Evolutionary conservation across 495 filamentous ascomycete species (phyloP), one percentile per base, ranked within the genome.

Genomic region (Aspergillus saccharolyticus): DNA sequence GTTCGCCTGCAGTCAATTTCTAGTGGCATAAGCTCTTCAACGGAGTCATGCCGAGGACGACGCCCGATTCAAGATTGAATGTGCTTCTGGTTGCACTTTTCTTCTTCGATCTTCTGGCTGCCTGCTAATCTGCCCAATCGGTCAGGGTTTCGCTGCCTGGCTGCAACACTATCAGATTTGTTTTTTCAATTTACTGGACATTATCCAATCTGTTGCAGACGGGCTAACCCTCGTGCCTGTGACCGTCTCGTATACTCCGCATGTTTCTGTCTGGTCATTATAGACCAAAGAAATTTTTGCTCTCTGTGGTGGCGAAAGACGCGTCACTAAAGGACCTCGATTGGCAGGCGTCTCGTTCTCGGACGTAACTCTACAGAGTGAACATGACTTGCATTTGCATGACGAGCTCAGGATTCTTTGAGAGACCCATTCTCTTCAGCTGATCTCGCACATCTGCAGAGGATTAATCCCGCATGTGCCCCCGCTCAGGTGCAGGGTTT

Each of bases 401-500:
- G 65, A 65, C 58, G 65, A 61, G 55, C 47, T 49, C 60, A 57
- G 54, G 53, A 45, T 61, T 61, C 39, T 60, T 63, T 61, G 55
- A 47, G 55, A 52, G 63, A 51, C 59, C 60, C 55, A 69, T 69
- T 62, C 63, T 60, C 58, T 77, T 78, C 75, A 78, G 75, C 75
- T 78, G 75, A 78, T 74, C 73, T 70, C 54, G 66, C 64, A 67
- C 64, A 57, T 64, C 73, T 78, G 75, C 75, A 77, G 67, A 71
- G 55, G 64, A 67, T 66, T 74, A 68, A 72, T 75, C 67, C 70
- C 67, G 73, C 75, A 76, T 75, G 60, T 61, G 66, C 55, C 69
- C 66, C 66, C 69, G 66, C 68, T 72, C 69, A 75, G 69, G 69
- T 78, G 72, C 74, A 72, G 70, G 70, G 70, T 68, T 69, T 64